These are phyloP conservation scores for Panaeolus cyanescens DNA, from an alignment of 768 basidiomycete species.

Conservation along the genomic window DNA sequence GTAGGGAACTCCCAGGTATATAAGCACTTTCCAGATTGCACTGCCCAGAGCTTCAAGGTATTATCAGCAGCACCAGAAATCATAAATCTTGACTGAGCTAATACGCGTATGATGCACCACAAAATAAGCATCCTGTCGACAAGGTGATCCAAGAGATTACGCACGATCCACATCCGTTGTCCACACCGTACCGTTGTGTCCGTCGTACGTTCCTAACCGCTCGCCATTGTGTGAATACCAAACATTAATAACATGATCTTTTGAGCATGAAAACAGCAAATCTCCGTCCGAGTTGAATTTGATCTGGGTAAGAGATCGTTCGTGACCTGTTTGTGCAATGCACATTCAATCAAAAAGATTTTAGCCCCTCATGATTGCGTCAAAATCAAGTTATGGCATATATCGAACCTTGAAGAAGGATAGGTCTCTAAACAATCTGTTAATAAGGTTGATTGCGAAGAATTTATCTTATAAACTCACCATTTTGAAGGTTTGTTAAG, in stretches of 20 bases:
- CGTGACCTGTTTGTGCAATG: conserved; percentile 67
- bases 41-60: conserved; percentile 86
- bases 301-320: conserved; percentile 96
- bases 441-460: not conserved
- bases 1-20: conserved; percentile 98
- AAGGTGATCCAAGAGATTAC: conserved; percentile 27
- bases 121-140: not conserved
- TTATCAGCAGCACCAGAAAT: conserved; percentile 96
- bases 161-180: conserved; percentile 94
- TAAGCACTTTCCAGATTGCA: conserved; percentile 88
- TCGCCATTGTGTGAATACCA: conserved; percentile 99
- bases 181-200: conserved; percentile 97
- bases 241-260: conserved; percentile 93
- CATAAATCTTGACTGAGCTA: conserved; percentile 82
- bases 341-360: conserved; percentile 10
- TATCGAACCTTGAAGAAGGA: conserved; percentile 65
- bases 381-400: not conserved
- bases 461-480: not conserved
- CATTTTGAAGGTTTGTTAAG: conserved; percentile 2
- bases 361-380: conserved; percentile 1
- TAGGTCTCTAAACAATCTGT: conserved; percentile 55
- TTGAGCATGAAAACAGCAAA: conserved; percentile 92
- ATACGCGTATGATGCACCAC: not conserved
- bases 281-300: conserved; percentile 98
- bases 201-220: conserved; percentile 93